Percentiles rank a stretch among this genome's conserved stretches.
phyloP scores from a whole-genome alignment of 345 rosid species.

The Sonneratia alba region DNA sequence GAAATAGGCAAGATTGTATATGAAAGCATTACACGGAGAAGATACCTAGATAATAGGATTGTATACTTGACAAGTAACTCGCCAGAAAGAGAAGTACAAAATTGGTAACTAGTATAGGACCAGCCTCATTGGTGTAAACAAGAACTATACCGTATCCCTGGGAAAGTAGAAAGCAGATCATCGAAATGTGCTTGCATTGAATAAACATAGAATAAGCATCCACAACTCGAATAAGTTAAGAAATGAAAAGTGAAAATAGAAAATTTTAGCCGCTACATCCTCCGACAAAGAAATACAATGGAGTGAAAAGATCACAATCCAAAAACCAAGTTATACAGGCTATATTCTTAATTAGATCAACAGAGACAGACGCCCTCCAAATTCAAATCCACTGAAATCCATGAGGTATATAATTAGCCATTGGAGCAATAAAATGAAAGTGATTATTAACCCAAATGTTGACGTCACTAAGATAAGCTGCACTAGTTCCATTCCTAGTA shows the following conservation, averaged over 20 bases:
- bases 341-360: too few relatives aligned
- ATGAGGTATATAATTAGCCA: neutral
- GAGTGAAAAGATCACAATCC: neutral
- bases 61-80: constrained; percentile 17
- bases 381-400: neutral
- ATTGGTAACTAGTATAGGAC: constrained; percentile 76
- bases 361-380: too few relatives aligned
- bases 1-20: neutral
- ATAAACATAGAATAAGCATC: neutral
- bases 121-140: constrained; percentile 71
- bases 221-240: neutral
- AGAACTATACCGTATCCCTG: constrained; percentile 82
- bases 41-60: neutral
- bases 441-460: neutral
- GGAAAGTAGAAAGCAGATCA: constrained; percentile 13
- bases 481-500: neutral
- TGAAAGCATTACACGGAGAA: neutral
- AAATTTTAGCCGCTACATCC: neutral
- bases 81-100: constrained; percentile 89
- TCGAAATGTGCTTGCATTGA: neutral
- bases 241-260: too few relatives aligned
- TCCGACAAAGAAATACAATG: neutral
- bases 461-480: neutral
- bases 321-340: too few relatives aligned
- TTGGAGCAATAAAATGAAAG: neutral